Evolutionary conservation across 352 stramenopile species (phyloP).

Genomic region (Globisporangium middletonii): DNA sequence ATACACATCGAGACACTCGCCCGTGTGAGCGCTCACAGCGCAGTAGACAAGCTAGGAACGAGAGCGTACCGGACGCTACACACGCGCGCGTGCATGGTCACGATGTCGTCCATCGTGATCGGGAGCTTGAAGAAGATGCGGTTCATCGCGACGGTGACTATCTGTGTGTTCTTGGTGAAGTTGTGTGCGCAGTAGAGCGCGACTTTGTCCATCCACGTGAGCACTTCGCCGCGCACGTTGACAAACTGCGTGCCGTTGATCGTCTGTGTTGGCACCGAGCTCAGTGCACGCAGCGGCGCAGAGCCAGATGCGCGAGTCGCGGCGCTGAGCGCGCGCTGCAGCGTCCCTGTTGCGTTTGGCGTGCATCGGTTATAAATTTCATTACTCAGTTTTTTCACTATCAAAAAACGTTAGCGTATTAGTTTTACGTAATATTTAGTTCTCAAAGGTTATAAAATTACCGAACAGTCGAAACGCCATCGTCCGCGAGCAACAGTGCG

Average conservation of each 20-base stretch:
- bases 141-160: slow-evolving; percentile 23
- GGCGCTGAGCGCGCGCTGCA: background rate
- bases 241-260: background rate
- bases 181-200: slow-evolving; percentile 22
- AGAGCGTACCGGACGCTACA: slow-evolving; percentile 17
- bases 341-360: background rate
- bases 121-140: slow-evolving; percentile 27
- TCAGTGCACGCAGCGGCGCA: background rate
- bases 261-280: background rate
- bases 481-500: too few species aligned
- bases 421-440: too few species aligned
- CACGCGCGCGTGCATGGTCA: slow-evolving; percentile 23
- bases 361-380: too few species aligned
- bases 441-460: too few species aligned
- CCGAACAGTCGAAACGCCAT: too few species aligned
- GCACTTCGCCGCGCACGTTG: background rate
- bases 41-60: background rate
- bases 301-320: background rate
- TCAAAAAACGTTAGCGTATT: too few species aligned
- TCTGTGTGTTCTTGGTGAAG: slow-evolving; percentile 23
- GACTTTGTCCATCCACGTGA: slow-evolving; percentile 21
- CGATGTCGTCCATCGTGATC: slow-evolving; percentile 23
- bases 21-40: too few species aligned
- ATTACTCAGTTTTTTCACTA: too few species aligned
- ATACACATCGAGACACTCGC: background rate